These are phyloP conservation scores for Talaromyces sp. DNA, from an alignment of 2,329 filamentous ascomycete genomes.

Conservation along the genomic window DNA sequence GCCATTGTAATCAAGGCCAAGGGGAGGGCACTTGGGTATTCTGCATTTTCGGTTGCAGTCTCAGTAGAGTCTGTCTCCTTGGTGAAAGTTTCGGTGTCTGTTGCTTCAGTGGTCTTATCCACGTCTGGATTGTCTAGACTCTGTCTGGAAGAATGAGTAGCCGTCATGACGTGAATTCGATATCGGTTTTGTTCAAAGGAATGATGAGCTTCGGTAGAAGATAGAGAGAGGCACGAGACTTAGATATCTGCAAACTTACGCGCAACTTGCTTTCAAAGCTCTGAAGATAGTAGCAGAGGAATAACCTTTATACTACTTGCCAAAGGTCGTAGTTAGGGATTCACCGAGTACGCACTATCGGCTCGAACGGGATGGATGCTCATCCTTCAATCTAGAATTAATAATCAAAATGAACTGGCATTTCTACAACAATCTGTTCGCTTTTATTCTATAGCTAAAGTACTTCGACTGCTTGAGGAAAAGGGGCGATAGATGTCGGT, in stretches of 20 bases:
- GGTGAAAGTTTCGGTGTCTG: not conserved
- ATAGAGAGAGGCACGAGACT: not conserved
- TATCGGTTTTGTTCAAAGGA: not conserved
- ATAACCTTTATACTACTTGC: not conserved
- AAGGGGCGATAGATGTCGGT: not conserved
- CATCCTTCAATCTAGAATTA: not conserved
- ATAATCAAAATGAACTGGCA: not conserved
- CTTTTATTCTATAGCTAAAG: not conserved
- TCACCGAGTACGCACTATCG: not conserved
- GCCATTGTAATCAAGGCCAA: constrained; percentile 6
- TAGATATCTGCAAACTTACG: not conserved
- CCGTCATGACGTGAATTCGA: not conserved
- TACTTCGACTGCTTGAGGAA: not conserved
- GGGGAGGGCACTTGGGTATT: not conserved
- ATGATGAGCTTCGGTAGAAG: no score
- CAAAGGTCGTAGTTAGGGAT: not conserved
- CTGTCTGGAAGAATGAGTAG: not conserved
- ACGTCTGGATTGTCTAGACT: not conserved
- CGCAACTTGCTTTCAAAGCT: not conserved
- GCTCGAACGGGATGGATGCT: not conserved
- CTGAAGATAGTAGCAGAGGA: not conserved
- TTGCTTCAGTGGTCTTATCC: not conserved
- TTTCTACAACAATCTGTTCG: not conserved
- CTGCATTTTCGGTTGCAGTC: not conserved
- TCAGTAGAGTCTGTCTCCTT: not conserved